phyloP scores from a whole-genome alignment of 805 yeast species.

The Sugiyamaella lignohabitans region DNA sequence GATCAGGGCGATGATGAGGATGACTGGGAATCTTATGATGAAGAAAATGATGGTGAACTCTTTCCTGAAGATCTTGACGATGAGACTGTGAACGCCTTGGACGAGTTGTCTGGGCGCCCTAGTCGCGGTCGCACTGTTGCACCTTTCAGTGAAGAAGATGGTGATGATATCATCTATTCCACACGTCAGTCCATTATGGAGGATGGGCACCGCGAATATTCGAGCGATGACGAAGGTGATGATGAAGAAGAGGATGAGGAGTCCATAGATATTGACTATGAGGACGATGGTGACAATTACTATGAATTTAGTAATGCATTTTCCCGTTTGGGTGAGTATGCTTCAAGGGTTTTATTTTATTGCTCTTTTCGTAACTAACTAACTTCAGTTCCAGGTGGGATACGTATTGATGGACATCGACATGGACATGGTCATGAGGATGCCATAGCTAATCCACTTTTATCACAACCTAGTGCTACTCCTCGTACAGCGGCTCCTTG shows the following conservation, averaged over 20 bases:
- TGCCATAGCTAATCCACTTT: neutral
- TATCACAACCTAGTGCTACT: conserved; percentile 3
- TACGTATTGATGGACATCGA: conserved; percentile 4
- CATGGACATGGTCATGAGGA: neutral
- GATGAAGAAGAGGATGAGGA: conserved; percentile 19
- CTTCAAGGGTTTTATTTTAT: neutral
- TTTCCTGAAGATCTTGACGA: conserved; percentile 23
- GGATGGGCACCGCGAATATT: conserved; percentile 8
- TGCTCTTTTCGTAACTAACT: neutral
- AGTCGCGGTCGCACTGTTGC: neutral
- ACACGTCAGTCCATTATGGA: conserved; percentile 5
- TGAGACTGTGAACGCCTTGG: conserved; percentile 15
- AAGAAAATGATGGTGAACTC: neutral
- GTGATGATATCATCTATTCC: conserved; percentile 10
- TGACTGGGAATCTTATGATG: conserved; percentile 21
- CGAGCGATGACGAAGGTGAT: conserved; percentile 29
- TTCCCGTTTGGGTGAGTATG: conserved; percentile 11
- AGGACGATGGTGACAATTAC: conserved; percentile 7
- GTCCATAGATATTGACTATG: conserved; percentile 9
- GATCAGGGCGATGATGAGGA: conserved; percentile 17
- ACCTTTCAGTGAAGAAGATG: conserved; percentile 12
- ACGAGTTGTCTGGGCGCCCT: conserved; percentile 13
- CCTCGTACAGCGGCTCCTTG: conserved; percentile 11
- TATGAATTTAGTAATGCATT: conserved; percentile 13
- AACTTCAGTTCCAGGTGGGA: conserved; percentile 7